These are phyloP conservation scores for Volutella citrinella DNA, from an alignment of 2,329 filamentous ascomycete genomes.

Conservation along the genomic window DNA sequence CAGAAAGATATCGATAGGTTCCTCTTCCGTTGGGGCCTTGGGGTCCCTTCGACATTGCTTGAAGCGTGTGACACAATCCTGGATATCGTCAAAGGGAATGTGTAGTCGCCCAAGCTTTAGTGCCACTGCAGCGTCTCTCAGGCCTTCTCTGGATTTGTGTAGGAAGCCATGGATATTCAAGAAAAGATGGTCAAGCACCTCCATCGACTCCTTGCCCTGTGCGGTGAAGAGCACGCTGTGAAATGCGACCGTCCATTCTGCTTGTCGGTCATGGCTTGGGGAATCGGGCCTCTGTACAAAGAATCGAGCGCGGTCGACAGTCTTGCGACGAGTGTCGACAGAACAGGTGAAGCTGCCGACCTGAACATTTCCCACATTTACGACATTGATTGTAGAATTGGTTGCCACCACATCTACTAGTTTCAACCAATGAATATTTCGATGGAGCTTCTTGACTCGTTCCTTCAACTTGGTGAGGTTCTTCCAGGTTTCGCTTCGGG, in stretches of 20 bases:
- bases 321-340: conserved; percentile 87
- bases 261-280: conserved; percentile 62
- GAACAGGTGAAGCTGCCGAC: conserved; percentile 80
- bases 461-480: conserved; percentile 77
- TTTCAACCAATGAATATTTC: conserved; percentile 82
- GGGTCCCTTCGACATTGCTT: conserved; percentile 42
- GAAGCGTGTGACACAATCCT: conserved; percentile 57
- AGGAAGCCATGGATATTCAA: conserved; percentile 90
- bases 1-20: conserved; percentile 61
- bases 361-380: conserved; percentile 80
- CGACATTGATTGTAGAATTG: conserved; percentile 72
- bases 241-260: conserved; percentile 89
- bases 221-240: conserved; percentile 87
- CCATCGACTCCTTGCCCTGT: conserved; percentile 78
- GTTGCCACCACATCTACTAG: conserved; percentile 86
- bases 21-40: conserved; percentile 32
- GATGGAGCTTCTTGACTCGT: conserved; percentile 78
- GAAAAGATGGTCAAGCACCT: conserved; percentile 83
- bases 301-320: conserved; percentile 84
- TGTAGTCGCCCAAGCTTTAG: conserved; percentile 89
- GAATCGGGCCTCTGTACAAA: conserved; percentile 71
- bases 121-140: conserved; percentile 85
- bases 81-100: conserved; percentile 84
- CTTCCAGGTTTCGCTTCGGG: conserved; percentile 75
- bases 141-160: conserved; percentile 78